Base-by-base conservation (phyloP, 2,329 filamentous ascomycete genomes). In the Zasmidium citrigriseum region DNA sequence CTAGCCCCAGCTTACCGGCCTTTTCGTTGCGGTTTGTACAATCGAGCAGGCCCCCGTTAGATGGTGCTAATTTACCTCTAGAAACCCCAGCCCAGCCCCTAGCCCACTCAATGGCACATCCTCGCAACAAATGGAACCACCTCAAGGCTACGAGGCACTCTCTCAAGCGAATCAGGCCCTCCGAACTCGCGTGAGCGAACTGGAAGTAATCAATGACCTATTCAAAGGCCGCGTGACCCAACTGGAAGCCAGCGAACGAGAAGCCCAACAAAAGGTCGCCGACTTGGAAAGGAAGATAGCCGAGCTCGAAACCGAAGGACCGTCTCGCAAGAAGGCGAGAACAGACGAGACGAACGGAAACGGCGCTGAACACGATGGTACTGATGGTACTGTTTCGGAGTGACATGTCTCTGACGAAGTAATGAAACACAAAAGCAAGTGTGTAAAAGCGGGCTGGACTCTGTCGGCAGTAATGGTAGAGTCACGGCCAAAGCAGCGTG, bases 101-200 rank as follows among this genome's bases (percentile, higher is more conserved):
- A 74, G 81, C 62, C 77, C 87, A 69, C 67, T 83, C 58, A 83
- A 86, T 62, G 79, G 78, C 52, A 77, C 83, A 59, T 87, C 88
- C 49, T 24, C 27, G 27, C 41, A 51, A 27, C 82, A 86, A 63
- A 79, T 87, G 56, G 90, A 93, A 58, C 80, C 85, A 3, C 86
- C 89, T 0, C 89, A 91, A 70, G 89, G 88, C 2, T 91, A 91
- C 73, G 90, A 96, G 70, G 87, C 90, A 60, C 83, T 96, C 22
- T 80, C 91, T 53, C 88, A 89, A 1, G 85, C 88, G 61, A 96
- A 96, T 73, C 90, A 90, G 4, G 89, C 87, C 52, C 82, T 98
- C n/a, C 96, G 96, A 78, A 99, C 95, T 0, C 88, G 95, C 45
- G 93, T 99, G 29, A 95, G 89, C 67, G 95, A 99, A 75, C 83